These are phyloP conservation scores for Ceratocystis cubensis DNA, from an alignment of 2,329 filamentous ascomycete genomes.

Conservation along the genomic window DNA sequence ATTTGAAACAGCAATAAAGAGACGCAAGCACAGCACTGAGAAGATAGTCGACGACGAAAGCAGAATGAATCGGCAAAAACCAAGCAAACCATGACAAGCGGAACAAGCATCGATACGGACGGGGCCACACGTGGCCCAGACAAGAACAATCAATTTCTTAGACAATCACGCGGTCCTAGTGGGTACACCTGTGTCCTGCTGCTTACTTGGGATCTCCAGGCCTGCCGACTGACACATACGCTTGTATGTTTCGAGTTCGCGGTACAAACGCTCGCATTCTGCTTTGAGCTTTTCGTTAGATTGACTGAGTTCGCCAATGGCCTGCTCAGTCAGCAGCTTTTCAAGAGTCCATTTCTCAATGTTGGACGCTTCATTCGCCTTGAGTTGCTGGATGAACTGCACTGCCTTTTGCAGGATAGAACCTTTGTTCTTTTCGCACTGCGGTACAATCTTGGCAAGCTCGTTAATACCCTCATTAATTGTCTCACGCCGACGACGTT, in stretches of 20 bases:
- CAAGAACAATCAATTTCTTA: background rate
- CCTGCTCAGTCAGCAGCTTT: conserved; percentile 80
- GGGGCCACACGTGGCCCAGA: background rate
- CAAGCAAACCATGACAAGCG: no score
- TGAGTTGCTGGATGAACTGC: conserved; percentile 85
- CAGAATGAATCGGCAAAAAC: background rate
- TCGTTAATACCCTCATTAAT: conserved; percentile 99
- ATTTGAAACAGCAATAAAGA: background rate
- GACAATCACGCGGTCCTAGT: conserved; percentile 8
- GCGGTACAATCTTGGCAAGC: conserved; percentile 91
- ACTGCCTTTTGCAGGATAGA: conserved; percentile 89
- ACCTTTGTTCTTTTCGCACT: conserved; percentile 98
- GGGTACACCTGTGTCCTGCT: conserved; percentile 10
- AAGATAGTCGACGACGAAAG: background rate
- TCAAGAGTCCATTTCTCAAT: conserved; percentile 89
- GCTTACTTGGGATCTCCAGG: conserved; percentile 29
- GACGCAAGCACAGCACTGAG: background rate
- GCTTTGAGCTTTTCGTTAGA: conserved; percentile 79
- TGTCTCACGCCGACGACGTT: conserved; percentile 88
- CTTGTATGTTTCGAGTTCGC: conserved; percentile 70
- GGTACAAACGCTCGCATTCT: conserved; percentile 65
- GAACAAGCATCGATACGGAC: background rate
- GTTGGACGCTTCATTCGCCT: conserved; percentile 86
- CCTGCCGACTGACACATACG: conserved; percentile 50
- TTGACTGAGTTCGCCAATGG: conserved; percentile 73